These are phyloP conservation scores for Colletotrichum phormii DNA, from an alignment of 2,329 filamentous ascomycete genomes.

Conservation along the genomic window DNA sequence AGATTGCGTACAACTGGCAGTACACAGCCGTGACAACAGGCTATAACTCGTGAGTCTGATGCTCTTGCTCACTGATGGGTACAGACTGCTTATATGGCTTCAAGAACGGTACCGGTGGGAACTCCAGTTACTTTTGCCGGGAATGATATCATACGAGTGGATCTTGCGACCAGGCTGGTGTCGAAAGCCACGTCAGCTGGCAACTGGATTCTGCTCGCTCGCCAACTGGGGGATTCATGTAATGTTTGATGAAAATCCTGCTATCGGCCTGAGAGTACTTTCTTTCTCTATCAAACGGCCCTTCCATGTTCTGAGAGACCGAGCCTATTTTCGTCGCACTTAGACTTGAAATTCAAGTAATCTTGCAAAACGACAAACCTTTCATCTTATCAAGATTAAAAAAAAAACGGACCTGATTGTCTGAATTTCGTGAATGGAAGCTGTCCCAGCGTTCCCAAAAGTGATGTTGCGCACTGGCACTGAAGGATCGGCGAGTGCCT, in stretches of 20 bases:
- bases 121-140: slow-evolving; percentile 17
- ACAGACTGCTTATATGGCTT: slow-evolving; percentile 44
- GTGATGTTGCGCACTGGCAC: background rate
- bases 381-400: background rate
- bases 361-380: background rate
- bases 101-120: background rate
- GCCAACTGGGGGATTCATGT: slow-evolving; percentile 5
- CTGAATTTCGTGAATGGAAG: background rate
- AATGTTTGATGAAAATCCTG: background rate
- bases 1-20: slow-evolving; percentile 28
- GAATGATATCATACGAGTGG: background rate
- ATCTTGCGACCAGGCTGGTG: slow-evolving; percentile 10
- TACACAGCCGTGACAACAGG: slow-evolving; percentile 10
- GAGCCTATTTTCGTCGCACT: too few species aligned
- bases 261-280: too few species aligned
- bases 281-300: too few species aligned
- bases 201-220: slow-evolving; percentile 10
- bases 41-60: slow-evolving; percentile 4
- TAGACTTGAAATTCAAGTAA: background rate
- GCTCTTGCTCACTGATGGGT: too few species aligned
- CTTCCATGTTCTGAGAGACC: too few species aligned
- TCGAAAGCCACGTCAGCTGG: slow-evolving; percentile 26
- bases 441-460: background rate
- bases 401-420: too few species aligned
- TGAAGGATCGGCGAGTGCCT: background rate